Evolutionary conservation across 805 yeast genomes (phyloP), one percentile per base, ranked within the genome.

Genomic region (Ogataea methanolica): DNA sequence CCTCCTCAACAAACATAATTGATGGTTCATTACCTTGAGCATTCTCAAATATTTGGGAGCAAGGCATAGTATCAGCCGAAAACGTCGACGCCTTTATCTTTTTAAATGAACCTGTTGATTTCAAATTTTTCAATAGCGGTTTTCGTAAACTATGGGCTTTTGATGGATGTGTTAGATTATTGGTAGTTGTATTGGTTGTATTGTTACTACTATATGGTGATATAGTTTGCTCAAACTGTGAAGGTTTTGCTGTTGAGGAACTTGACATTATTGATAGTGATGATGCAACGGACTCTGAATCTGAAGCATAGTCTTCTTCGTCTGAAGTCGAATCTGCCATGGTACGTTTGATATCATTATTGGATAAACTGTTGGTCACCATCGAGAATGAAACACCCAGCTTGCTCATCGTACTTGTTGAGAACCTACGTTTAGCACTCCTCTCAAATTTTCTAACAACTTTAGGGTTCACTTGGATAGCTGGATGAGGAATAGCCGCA

Each of bases 341-440:
- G 17, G 63, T 55, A 31, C 58, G 50, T 16, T 49, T 53, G 37
- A 62, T 54, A 41, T 65, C 73, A 33, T 66, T 53, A 17, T 66
- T 68, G 8, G 66, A 65, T 3, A 82, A 67, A 54, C 70, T 72
- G 47, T 74, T 79, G 1, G 92, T 79, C 48, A 83, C 83, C 83
- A 91, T 86, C 43, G 84, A 82, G 49, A 88, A 76, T 1, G 94
- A 82, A 4, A 90, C 78, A 0, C 97, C 97, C 55, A 85, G 70
- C 50, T 79, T 81, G 59, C 87, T 94, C 44, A 89, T 64, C 44
- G 82, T 80, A 9, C 92, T 79, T 19, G 88, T 63, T 0, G 82
- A 75, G 46, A 70, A 74, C 40, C 80, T 62, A 47, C 79, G 60
- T 44, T 70, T 72, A 7, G 58, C 50, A 36, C 63, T 47, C 29